A percentile compares a stretch with the other conserved stretches of the same genome.
phyloP scores from a whole-genome alignment of 1,284 basidiomycete species.

The Boletellus deceptivus region DNA sequence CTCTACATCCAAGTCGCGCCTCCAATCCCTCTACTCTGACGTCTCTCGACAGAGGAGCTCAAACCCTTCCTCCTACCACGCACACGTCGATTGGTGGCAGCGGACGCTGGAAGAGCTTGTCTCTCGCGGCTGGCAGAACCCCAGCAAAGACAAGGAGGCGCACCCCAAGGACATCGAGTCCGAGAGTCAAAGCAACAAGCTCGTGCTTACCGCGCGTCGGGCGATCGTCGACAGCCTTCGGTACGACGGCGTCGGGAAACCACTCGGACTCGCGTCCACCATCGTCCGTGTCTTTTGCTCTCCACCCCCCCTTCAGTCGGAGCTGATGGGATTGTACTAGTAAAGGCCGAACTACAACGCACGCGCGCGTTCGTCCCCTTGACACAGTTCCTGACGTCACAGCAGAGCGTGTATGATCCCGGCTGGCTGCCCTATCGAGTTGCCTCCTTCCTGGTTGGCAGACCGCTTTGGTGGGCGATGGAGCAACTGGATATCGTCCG shows the following conservation, averaged over 20 bases:
- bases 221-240: slow-evolving; percentile 60
- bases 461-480: slow-evolving; percentile 85
- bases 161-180: slow-evolving; percentile 5
- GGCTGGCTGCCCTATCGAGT: slow-evolving; percentile 69
- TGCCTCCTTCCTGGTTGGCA: slow-evolving; percentile 69
- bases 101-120: slow-evolving; percentile 64
- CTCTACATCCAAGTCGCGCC: slow-evolving; percentile 54
- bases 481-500: slow-evolving; percentile 73
- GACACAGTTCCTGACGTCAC: slow-evolving; percentile 55
- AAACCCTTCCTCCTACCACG: slow-evolving; percentile 79
- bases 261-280: slow-evolving; percentile 77
- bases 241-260: slow-evolving; percentile 72
- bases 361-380: slow-evolving; percentile 50
- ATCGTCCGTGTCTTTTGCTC: slow-evolving; percentile 49
- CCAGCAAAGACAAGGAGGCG: slow-evolving; percentile 25
- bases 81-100: slow-evolving; percentile 89
- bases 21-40: slow-evolving; percentile 87
- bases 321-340: slow-evolving; percentile 36
- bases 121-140: slow-evolving; percentile 52
- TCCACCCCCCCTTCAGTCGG: background rate
- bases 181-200: slow-evolving; percentile 40
- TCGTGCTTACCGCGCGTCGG: slow-evolving; percentile 66
- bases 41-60: slow-evolving; percentile 80
- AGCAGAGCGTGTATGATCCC: slow-evolving; percentile 65
- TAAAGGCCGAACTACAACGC: slow-evolving; percentile 62